Evolutionary conservation across 352 stramenopile species (phyloP).

Genomic region (Phytophthora crassamura): DNA sequence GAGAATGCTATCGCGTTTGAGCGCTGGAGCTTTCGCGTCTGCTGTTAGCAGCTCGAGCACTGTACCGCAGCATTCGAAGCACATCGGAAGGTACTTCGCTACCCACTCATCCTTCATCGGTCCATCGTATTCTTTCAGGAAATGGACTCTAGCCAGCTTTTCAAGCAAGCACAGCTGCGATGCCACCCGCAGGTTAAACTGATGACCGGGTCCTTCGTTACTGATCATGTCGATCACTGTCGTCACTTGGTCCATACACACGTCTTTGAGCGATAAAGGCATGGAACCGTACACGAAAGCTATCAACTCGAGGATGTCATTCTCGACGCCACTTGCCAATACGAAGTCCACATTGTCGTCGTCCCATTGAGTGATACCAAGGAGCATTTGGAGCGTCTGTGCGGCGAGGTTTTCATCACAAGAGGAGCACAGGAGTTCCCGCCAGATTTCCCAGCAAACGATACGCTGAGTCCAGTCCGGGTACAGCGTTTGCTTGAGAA

Average conservation of each 20-base stretch:
- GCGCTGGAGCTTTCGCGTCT: conserved; percentile 11
- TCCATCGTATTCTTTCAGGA: conserved; percentile 52
- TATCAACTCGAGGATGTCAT: conserved; percentile 51
- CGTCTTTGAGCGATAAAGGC: conserved; percentile 41
- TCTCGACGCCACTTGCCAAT: conserved; percentile 39
- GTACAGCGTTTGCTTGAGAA: conserved; percentile 64
- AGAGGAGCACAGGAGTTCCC: conserved; percentile 61
- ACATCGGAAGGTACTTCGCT: conserved; percentile 64
- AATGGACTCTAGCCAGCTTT: conserved; percentile 41
- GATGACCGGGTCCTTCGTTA: conserved; percentile 59
- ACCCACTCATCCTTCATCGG: conserved; percentile 65
- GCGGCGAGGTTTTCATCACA: conserved; percentile 48
- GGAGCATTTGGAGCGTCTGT: conserved; percentile 39
- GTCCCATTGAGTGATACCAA: conserved; percentile 45
- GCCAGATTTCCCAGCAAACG: conserved; percentile 63
- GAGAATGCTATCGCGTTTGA: conserved; percentile 25
- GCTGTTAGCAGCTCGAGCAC: conserved; percentile 57
- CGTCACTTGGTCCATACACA: conserved; percentile 56
- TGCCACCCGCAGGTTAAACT: conserved; percentile 43
- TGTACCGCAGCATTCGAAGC: conserved; percentile 73
- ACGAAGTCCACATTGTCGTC: conserved; percentile 19
- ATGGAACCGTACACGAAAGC: conserved; percentile 56
- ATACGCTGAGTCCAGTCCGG: conserved; percentile 46
- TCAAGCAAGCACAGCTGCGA: conserved; percentile 58
- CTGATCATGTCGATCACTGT: conserved; percentile 56